Evolutionary conservation across 257 asterid genomes (phyloP), one percentile per base, ranked within the genome.

Genomic region (Lycium ferocissimum): DNA sequence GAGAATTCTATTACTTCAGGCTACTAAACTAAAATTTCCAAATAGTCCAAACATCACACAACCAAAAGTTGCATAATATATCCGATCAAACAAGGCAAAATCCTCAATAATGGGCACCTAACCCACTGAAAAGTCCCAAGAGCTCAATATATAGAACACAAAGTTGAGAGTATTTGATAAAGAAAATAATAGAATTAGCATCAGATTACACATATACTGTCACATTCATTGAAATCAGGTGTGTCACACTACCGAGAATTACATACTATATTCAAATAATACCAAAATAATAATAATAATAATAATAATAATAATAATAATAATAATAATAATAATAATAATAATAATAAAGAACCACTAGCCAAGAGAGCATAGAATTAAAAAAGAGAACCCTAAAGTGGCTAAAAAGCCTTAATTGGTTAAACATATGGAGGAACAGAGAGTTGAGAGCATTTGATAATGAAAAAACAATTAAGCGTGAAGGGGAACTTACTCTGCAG

Each of bases 401-500:
- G 22, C 20, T 7, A 5, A 51, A 11, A 17, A 45, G 18, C 18
- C 2, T 18, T 15, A 5, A 58, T 80, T 40, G 22, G 26, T 17
- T 71, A 6, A 13, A 81, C 62, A 57, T 38, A 73, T 45, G 62
- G 43, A 56, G 67, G 22, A 54, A n/a, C 10, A 62, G 56, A 26
- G 26, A 35, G 1, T 79, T 59, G 2, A 66, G 82, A 56, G 10
- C 33, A 67, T 37, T 37, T 54, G 33, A 58, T 18, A 47, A 69
- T 56, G 73, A 40, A 18, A 9, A 22, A 26, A 22, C 6, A 58
- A 3, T 3, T 40, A 33, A 80, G 20, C 20, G 62, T 54, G 35
- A 83, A 76, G 61, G 43, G 84, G 20, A 63, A 82, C 70, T 91
- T 93, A 95, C 99, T 94, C 99, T 6, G 95, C 98, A 51, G 99